Evolutionary conservation across 2,329 filamentous ascomycete species (phyloP).

Genomic region (Monilinia fructicola): DNA sequence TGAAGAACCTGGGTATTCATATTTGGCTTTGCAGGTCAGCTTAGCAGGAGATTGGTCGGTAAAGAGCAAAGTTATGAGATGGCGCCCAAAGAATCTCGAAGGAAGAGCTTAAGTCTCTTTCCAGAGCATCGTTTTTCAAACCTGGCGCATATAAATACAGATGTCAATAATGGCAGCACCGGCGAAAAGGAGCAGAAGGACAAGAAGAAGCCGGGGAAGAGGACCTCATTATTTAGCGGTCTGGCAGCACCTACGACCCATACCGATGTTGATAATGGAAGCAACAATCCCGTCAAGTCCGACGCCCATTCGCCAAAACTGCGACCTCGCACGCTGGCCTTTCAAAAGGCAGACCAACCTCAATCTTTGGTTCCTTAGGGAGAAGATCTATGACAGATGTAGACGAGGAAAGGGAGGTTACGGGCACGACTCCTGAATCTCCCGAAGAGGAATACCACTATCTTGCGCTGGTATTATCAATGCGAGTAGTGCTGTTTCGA

Average conservation of each 20-base stretch:
- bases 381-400: conserved; percentile 37
- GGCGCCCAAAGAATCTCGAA: conserved; percentile 35
- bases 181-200: conserved; percentile 33
- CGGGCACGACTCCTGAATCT: conserved; percentile 33
- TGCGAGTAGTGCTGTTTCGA: conserved; percentile 40
- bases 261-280: conserved; percentile 30
- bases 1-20: conserved; percentile 8
- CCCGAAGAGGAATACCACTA: conserved; percentile 30
- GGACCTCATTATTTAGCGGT: conserved; percentile 36
- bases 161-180: conserved; percentile 27
- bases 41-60: conserved; percentile 17
- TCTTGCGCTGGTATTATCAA: conserved; percentile 23
- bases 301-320: conserved; percentile 33
- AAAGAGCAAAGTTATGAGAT: conserved; percentile 30
- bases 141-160: conserved; percentile 37
- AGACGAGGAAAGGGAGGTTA: conserved; percentile 33
- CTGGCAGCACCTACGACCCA: conserved; percentile 24
- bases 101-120: conserved; percentile 39
- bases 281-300: conserved; percentile 31
- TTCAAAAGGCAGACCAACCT: conserved; percentile 39
- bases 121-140: conserved; percentile 31
- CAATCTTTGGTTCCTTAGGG: conserved; percentile 41
- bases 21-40: conserved; percentile 21
- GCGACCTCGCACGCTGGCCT: conserved; percentile 36
- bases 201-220: conserved; percentile 37